These are phyloP conservation scores for Coemansia sp. DNA, from an alignment of 192 early-diverging fungal genomes.

Conservation along the genomic window DNA sequence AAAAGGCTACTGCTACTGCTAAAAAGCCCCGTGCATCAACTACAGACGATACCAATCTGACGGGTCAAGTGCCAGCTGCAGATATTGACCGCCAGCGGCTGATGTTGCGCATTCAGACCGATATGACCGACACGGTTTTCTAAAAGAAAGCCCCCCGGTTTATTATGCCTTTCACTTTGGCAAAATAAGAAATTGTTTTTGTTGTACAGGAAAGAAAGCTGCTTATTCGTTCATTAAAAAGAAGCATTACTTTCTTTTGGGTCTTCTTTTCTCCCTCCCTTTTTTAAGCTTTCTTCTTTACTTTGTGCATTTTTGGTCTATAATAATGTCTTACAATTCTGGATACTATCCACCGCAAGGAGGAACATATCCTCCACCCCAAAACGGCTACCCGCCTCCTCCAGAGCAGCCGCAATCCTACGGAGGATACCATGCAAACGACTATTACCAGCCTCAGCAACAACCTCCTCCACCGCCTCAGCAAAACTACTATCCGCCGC, in stretches of 20 bases:
- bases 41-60: neutral
- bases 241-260: too few species aligned
- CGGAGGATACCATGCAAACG: slow-evolving; percentile 15
- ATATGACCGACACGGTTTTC: slow-evolving; percentile 7
- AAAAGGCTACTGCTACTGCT: neutral
- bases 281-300: too few species aligned
- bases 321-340: too few species aligned
- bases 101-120: slow-evolving; percentile 40
- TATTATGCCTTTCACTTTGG: too few species aligned
- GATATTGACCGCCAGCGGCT: slow-evolving; percentile 14
- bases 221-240: too few species aligned
- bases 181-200: too few species aligned
- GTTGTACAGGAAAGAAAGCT: too few species aligned
- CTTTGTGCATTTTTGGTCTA: too few species aligned
- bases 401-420: slow-evolving; percentile 12
- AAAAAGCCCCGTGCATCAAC: slow-evolving; percentile 2
- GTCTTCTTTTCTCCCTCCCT: too few species aligned
- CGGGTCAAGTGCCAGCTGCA: neutral
- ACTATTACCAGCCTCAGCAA: slow-evolving; percentile 12
- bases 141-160: neutral
- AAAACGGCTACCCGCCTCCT: slow-evolving; percentile 13
- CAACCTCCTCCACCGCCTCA: slow-evolving; percentile 25
- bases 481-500: slow-evolving; percentile 1
- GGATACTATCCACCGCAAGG: too few species aligned
- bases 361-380: neutral